These are phyloP conservation scores for Castanea sativa DNA, from an alignment of 306 rosid species.

Conservation along the genomic window DNA sequence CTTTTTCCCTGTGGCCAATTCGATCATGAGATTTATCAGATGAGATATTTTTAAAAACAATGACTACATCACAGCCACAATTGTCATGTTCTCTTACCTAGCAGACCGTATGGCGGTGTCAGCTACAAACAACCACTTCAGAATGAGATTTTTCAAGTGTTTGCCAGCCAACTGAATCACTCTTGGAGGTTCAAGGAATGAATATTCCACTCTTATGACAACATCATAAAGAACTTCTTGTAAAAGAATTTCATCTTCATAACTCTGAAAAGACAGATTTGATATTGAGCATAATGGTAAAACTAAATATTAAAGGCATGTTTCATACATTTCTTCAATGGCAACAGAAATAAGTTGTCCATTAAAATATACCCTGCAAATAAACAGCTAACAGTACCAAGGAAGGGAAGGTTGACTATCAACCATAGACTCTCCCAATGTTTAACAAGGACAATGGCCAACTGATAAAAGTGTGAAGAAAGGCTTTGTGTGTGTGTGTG, in stretches of 20 bases:
- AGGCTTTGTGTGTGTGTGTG: not conserved
- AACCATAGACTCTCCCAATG: not conserved
- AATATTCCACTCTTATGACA: conserved; percentile 47
- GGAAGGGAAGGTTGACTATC: not conserved
- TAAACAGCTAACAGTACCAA: conserved; percentile 23
- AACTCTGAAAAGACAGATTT: conserved; percentile 43
- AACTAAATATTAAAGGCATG: not conserved
- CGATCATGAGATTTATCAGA: conserved; percentile 33
- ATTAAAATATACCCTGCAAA: not conserved
- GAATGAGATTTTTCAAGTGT: conserved; percentile 51
- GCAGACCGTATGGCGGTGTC: conserved; percentile 59
- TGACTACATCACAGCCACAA: conserved; percentile 20
- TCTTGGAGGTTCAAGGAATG: conserved; percentile 44
- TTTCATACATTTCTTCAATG: conserved; percentile 9
- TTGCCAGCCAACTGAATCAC: conserved; percentile 36
- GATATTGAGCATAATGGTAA: conserved; percentile 13
- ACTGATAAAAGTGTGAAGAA: not conserved
- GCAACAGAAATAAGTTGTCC: conserved; percentile 7
- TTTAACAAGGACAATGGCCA: conserved; percentile 7
- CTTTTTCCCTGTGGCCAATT: conserved; percentile 56
- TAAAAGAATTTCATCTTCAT: conserved; percentile 47
- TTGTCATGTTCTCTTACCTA: conserved; percentile 45
- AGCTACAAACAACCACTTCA: conserved; percentile 64
- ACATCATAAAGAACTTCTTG: conserved; percentile 52
- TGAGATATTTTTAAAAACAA: conserved; percentile 18